Evolutionary conservation across 805 yeast species (phyloP).

Genomic region (Metschnikowia cerradonensis): DNA sequence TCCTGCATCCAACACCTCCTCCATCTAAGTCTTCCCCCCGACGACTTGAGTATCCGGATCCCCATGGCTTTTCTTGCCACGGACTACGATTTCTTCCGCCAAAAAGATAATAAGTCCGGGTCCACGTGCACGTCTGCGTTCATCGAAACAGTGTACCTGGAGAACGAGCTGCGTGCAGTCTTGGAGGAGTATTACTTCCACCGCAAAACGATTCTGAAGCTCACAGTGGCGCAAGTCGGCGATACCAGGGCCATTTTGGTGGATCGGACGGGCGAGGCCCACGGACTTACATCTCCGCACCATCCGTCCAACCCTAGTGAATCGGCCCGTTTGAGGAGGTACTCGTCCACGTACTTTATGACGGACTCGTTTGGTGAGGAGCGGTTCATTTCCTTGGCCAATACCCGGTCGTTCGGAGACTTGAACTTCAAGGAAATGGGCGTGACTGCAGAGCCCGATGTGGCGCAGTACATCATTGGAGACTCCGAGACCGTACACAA

Average conservation of each 20-base stretch:
- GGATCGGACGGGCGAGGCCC: conserved; percentile 76
- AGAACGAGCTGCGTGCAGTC: conserved; percentile 28
- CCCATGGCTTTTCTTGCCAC: conserved; percentile 62
- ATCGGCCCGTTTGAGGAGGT: conserved; percentile 62
- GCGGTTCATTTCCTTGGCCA: conserved; percentile 77
- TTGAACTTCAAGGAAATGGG: conserved; percentile 75
- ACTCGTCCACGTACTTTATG: conserved; percentile 57
- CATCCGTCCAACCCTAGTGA: conserved; percentile 86
- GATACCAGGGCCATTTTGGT: conserved; percentile 87
- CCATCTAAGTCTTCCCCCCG: conserved; percentile 22
- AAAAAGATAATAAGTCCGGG: conserved; percentile 46
- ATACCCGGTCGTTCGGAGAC: conserved; percentile 94
- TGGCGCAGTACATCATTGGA: conserved; percentile 66
- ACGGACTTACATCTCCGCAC: conserved; percentile 72
- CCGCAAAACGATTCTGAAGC: conserved; percentile 58
- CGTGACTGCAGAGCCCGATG: conserved; percentile 88
- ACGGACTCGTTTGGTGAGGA: conserved; percentile 93
- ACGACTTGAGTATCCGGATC: conserved; percentile 58
- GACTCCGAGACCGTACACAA: conserved; percentile 34
- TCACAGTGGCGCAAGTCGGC: conserved; percentile 86
- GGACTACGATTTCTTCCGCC: conserved; percentile 55
- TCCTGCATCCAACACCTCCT: conserved; percentile 13
- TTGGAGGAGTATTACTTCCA: conserved; percentile 52
- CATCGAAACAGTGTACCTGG: conserved; percentile 45
- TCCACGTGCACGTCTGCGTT: conserved; percentile 70